Percentiles rank a stretch among this genome's conserved stretches.
Conservation (phyloP, 2,329 filamentous ascomycete species). For the Pestalotiopsis sp. region DNA sequence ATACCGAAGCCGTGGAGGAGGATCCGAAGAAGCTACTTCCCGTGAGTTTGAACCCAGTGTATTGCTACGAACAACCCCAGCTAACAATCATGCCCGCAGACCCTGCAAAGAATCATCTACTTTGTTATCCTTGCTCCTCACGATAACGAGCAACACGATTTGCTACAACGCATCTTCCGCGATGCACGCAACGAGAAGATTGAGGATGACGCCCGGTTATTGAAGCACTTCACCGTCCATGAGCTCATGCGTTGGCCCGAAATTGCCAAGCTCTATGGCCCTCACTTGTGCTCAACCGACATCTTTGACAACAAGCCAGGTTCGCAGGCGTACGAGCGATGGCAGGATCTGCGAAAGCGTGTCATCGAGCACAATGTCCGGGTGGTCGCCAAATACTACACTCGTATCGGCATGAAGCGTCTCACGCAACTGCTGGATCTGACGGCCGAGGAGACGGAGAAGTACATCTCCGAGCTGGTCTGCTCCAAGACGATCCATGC, state of each 20-base stretch:
- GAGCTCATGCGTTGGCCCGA: conserved; percentile 99
- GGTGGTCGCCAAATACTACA: conserved; percentile 98
- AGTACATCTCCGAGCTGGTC: conserved; percentile 96
- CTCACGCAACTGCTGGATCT: conserved; percentile 90
- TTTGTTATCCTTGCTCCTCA: conserved; percentile 95
- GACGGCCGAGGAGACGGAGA: conserved; percentile 93
- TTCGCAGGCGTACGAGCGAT: conserved; percentile 80
- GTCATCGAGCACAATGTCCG: conserved; percentile 99
- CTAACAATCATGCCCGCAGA: conserved; percentile 46
- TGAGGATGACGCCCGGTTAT: conserved; percentile 76
- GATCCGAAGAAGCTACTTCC: conserved; percentile 83
- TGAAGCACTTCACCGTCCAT: conserved; percentile 92
- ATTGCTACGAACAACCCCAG: not conserved
- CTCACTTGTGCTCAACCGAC: conserved; percentile 84
- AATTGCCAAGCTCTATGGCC: conserved; percentile 84
- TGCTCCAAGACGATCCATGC: conserved; percentile 98
- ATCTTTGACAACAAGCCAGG: conserved; percentile 74
- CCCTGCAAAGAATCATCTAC: conserved; percentile 93
- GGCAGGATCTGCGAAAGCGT: conserved; percentile 94
- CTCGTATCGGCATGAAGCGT: conserved; percentile 88
- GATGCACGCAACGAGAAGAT: conserved; percentile 81
- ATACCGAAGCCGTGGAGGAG: conserved; percentile 93
- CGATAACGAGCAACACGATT: conserved; percentile 97
- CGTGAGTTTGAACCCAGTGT: conserved; percentile 50
- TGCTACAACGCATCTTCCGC: conserved; percentile 87